Base-by-base conservation (phyloP, 164 flowering plant genomes). In the Euptelea pleiosperma region DNA sequence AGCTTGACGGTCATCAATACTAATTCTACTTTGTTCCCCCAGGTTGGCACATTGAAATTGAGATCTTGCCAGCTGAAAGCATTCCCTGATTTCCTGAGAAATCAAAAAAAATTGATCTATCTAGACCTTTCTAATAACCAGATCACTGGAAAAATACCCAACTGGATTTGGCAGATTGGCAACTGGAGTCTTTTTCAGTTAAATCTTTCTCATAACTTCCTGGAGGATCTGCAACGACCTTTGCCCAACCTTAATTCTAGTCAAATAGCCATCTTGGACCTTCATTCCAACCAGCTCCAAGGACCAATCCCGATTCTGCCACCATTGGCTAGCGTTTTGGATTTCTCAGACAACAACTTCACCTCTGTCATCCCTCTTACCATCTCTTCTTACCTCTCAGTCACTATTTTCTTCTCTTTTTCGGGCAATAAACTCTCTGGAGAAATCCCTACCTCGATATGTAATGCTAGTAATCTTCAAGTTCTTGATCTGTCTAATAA, bases 401-500 rank as follows among this genome's bases (percentile, higher is more conserved):
- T 1, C 19, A 30, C 60, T 6, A 0, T 45, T 16, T 78, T 66
- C 67, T 59, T 80, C 43, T 80, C 83, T 15, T 51, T 82, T 22
- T 53, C 82, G 10, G 53, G 48, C 19, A 75, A 75, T 47, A 6
- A 35, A 0, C 39, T 71, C 7, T 8, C 0, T 2, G 70, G 75
- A 18, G 24, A 55, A 45, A 62, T 71, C 33, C 75, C 78, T 35
- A 0, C 28, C 4, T 79, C 87, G 1, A 34, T 86, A 2, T 89
- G 96, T 73, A 65, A 70, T 48, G 76, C 66, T 0, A 9, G 2
- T 0, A 41, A n/a, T 26, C 75, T 82, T 26, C 64, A 34, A 52
- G 79, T 76, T 60, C 82, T 83, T 31, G 82, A 81, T 44, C 61
- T 86, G 9, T 84, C 93, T 0, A 22, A 58, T n/a, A 89, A 86